A percentile compares a stretch with the other conserved stretches of the same genome.
phyloP scores from a whole-genome alignment of 352 stramenopile genomes.

The Globisporangium radiosum region DNA sequence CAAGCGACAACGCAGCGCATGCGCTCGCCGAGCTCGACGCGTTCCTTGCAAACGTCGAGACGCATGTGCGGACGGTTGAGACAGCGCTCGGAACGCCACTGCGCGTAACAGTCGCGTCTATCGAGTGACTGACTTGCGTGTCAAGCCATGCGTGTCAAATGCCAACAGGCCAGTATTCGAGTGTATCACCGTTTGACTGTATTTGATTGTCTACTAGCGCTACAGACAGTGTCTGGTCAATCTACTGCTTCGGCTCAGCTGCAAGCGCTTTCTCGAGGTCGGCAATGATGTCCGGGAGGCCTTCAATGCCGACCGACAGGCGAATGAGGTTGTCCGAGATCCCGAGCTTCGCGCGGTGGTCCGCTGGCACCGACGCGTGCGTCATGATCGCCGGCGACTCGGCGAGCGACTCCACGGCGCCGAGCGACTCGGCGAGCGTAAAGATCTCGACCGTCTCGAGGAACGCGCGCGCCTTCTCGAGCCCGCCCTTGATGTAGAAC shows the following conservation, averaged over 20 bases:
- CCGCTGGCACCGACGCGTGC: constrained; percentile 87
- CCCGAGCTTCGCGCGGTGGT: constrained; percentile 83
- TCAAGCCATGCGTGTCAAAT: not conserved
- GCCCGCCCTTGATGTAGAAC: constrained; percentile 91
- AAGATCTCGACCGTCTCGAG: constrained; percentile 92
- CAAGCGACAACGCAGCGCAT: constrained; percentile 15
- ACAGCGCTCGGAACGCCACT: constrained; percentile 32
- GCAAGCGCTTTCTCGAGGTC: constrained; percentile 80
- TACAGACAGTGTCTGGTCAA: not conserved
- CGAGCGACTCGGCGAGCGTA: constrained; percentile 93
- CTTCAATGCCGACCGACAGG: constrained; percentile 90
- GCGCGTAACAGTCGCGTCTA: constrained; percentile 28
- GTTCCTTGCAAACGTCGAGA: constrained; percentile 36
- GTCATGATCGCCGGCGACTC: constrained; percentile 95
- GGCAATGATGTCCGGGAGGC: constrained; percentile 87
- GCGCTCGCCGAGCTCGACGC: constrained; percentile 29
- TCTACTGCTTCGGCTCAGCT: constrained; percentile 35
- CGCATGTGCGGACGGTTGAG: constrained; percentile 34
- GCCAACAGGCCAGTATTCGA: not conserved
- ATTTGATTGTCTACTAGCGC: too few species aligned
- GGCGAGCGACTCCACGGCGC: constrained; percentile 89
- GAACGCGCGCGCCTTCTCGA: constrained; percentile 83
- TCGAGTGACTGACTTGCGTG: constrained; percentile 18
- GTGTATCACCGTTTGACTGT: not conserved
- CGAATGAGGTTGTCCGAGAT: constrained; percentile 92